phyloP scores from a whole-genome alignment of 176 grass and related monocot species.

The Zizania latifolia region DNA sequence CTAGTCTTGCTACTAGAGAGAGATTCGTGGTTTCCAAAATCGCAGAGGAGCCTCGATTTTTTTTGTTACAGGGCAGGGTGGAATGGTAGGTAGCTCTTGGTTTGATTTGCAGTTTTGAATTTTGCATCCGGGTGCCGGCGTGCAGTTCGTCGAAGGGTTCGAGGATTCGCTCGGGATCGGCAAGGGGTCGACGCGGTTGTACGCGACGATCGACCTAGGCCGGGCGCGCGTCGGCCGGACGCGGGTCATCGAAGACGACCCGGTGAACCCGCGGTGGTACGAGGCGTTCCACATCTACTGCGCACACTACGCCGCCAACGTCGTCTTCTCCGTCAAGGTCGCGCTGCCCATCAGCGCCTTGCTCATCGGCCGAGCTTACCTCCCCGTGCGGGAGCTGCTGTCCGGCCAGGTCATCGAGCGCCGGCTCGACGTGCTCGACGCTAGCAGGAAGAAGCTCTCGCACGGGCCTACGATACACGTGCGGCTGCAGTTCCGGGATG shows the following conservation, averaged over 20 bases:
- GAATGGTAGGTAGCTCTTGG: background rate
- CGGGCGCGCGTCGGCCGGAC: conserved; percentile 80
- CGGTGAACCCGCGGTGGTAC: conserved; percentile 86
- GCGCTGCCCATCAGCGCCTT: conserved; percentile 64
- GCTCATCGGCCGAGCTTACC: conserved; percentile 83
- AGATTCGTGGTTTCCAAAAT: background rate
- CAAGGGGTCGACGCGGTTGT: conserved; percentile 69
- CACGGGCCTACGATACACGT: conserved; percentile 59
- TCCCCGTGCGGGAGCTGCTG: conserved; percentile 59
- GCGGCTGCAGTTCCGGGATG: conserved; percentile 55
- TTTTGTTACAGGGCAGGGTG: background rate
- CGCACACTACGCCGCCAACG: conserved; percentile 63
- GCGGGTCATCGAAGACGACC: conserved; percentile 55
- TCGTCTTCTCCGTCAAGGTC: conserved; percentile 84
- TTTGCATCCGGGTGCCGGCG: background rate
- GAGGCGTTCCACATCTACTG: conserved; percentile 96
- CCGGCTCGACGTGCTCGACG: conserved; percentile 52
- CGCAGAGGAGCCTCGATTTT: background rate
- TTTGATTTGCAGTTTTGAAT: background rate
- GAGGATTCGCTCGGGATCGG: conserved; percentile 64
- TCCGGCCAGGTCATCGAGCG: conserved; percentile 37
- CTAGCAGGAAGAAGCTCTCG: conserved; percentile 23
- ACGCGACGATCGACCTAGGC: conserved; percentile 81
- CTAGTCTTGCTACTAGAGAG: background rate
- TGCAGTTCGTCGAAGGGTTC: conserved; percentile 74